Base-by-base conservation (phyloP, 225 moss, liverwort and hornwort genomes). In the Rhytidiadelphus loreus region DNA sequence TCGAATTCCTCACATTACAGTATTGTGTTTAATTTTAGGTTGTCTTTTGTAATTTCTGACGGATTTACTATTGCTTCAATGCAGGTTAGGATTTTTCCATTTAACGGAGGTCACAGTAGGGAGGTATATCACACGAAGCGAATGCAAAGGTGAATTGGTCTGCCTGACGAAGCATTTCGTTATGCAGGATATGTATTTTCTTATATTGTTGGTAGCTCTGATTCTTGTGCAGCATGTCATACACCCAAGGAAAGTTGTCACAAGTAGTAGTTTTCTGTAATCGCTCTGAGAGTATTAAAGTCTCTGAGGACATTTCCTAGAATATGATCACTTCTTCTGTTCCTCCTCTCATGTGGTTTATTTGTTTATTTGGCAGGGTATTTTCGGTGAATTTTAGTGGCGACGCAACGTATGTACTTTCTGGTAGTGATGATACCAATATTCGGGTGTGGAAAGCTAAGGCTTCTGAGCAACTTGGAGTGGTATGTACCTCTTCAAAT, bases 351-450 rank as follows among this genome's bases (percentile, higher is more conserved):
- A 91, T 73, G 69, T 81, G 80, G 41, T n/a, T 88, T 25, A 44
- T 82, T 81, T 78, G 77, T 62, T 84, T 88, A n/a, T 13, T 82
- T 77, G 50, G 89, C 96, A 99, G 98, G 91, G 98, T 99, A 30
- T 99, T 99, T 74, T 95, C 93, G 83, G 98, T 96, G 61, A 95
- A 93, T 81, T 99, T 91, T 81, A 99, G 98, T 90, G 80, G 95
- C 75, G 98, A 99, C 91, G 95, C 94, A 53, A 92, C 94, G 23
- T 99, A 99, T 88, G 94, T 96, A 43, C 77, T 96, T 66, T 99
- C 98, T 79, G 98, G 98, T 89, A 99, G 98, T 90, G 98, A 99
- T 88, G 98, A 99, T 82, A 97, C 96, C 12, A 99, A 99, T 85
- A 96, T 99, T 86, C 97, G 98, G 23, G 87, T 99, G 59, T 99